phyloP scores from a whole-genome alignment of 371 early-diverging fungal genomes.

The Apophysomyces ossiformis region DNA sequence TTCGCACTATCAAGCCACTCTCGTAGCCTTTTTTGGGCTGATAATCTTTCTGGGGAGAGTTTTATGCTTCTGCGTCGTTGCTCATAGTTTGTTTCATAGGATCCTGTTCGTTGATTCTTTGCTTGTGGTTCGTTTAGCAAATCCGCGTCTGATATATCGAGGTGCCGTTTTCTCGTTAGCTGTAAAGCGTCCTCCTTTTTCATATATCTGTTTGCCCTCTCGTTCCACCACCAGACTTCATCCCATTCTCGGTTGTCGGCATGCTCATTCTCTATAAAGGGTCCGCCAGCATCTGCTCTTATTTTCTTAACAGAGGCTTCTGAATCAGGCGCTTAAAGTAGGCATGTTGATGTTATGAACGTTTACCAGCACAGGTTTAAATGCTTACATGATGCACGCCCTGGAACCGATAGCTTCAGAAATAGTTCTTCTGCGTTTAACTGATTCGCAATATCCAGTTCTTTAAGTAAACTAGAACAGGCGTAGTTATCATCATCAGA shows the following conservation, averaged over 20 bases:
- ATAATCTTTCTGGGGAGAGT: neutral
- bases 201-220: neutral
- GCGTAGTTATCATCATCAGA: neutral
- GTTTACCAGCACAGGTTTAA: neutral
- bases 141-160: neutral
- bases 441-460: neutral
- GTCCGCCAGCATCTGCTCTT: neutral
- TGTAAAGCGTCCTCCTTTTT: neutral
- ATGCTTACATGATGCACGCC: neutral
- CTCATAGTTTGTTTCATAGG: no score
- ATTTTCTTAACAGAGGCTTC: neutral
- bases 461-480: neutral
- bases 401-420: neutral
- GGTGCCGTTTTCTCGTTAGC: neutral
- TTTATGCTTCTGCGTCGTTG: neutral
- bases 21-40: neutral
- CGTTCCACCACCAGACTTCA: slow-evolving; percentile 7
- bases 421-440: no score
- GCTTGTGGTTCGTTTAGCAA: neutral
- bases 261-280: neutral
- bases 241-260: neutral
- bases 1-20: neutral
- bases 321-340: neutral
- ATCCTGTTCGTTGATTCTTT: neutral
- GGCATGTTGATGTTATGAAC: neutral